Evolutionary conservation across 371 early-diverging fungal species (phyloP).

Genomic region (Globomyces sp.): DNA sequence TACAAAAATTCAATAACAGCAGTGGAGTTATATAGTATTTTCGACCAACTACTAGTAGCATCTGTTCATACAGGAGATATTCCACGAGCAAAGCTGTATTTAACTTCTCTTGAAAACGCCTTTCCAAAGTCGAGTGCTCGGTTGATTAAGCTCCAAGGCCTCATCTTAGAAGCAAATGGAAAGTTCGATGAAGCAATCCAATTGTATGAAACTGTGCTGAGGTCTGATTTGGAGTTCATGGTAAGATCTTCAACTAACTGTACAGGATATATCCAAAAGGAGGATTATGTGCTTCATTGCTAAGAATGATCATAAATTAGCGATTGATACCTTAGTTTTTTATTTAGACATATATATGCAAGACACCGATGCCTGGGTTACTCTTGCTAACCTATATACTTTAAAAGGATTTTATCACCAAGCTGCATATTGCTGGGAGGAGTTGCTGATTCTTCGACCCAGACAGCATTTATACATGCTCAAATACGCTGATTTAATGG

Average conservation of each 20-base stretch:
- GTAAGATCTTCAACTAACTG: not conserved
- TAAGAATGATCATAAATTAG: conserved; percentile 39
- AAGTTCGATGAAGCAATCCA: not conserved
- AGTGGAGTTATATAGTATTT: not conserved
- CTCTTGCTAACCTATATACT: conserved; percentile 73
- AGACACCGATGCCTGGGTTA: conserved; percentile 87
- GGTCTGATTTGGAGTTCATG: too few species aligned
- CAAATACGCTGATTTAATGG: conserved; percentile 75
- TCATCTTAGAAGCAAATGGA: not conserved
- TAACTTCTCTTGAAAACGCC: not conserved
- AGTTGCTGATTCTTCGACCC: conserved; percentile 79
- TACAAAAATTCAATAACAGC: not conserved
- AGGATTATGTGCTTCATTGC: not conserved
- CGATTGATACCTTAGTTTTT: conserved; percentile 67
- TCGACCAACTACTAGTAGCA: not conserved
- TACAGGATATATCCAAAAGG: not conserved
- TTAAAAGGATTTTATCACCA: conserved; percentile 67
- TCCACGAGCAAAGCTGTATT: not conserved
- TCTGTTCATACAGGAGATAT: not conserved
- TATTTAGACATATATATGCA: conserved; percentile 79
- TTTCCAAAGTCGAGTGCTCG: not conserved
- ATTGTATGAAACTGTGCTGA: not conserved
- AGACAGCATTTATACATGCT: conserved; percentile 78
- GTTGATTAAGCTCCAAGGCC: not conserved
- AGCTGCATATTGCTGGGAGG: conserved; percentile 88